phyloP scores from a whole-genome alignment of 1,284 basidiomycete species.

The Exobasidium cylindrosporum region DNA sequence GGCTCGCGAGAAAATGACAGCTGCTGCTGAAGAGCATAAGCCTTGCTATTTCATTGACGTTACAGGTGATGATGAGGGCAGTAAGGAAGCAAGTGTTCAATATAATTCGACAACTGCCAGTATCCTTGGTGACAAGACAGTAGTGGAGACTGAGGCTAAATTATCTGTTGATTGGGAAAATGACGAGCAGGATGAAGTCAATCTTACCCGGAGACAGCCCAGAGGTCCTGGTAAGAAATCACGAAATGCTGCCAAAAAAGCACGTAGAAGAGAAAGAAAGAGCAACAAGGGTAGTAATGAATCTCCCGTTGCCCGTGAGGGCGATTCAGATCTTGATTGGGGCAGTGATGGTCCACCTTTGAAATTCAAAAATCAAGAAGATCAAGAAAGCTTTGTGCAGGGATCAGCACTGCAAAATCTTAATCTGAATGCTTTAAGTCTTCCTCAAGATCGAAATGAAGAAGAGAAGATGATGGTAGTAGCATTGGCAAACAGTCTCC shows the following conservation, averaged over 20 bases:
- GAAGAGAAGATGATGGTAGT: background rate
- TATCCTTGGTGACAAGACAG: background rate
- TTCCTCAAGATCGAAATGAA: background rate
- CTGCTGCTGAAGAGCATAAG: background rate
- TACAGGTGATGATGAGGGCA: conserved; percentile 20
- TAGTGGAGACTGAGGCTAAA: background rate
- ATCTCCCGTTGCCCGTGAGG: conserved; percentile 26
- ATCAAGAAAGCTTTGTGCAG: conserved; percentile 11
- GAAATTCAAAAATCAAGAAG: conserved; percentile 9
- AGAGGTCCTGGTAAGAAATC: conserved; percentile 16
- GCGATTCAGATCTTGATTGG: conserved; percentile 49
- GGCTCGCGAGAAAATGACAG: background rate
- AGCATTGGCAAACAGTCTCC: conserved; percentile 5
- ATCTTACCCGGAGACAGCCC: conserved; percentile 19
- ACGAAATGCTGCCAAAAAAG: conserved; percentile 22
- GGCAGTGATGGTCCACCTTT: conserved; percentile 45
- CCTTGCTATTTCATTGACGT: conserved; percentile 31
- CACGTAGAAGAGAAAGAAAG: conserved; percentile 9
- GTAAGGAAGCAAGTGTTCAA: background rate
- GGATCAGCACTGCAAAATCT: background rate
- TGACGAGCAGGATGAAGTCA: conserved; percentile 15
- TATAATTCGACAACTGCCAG: background rate
- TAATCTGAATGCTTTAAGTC: background rate
- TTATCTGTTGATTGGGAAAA: conserved; percentile 15
- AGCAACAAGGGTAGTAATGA: conserved; percentile 7